Evolutionary conservation across 225 moss, liverwort and hornwort genomes (phyloP).

Genomic region (Pleurozium schreberi): DNA sequence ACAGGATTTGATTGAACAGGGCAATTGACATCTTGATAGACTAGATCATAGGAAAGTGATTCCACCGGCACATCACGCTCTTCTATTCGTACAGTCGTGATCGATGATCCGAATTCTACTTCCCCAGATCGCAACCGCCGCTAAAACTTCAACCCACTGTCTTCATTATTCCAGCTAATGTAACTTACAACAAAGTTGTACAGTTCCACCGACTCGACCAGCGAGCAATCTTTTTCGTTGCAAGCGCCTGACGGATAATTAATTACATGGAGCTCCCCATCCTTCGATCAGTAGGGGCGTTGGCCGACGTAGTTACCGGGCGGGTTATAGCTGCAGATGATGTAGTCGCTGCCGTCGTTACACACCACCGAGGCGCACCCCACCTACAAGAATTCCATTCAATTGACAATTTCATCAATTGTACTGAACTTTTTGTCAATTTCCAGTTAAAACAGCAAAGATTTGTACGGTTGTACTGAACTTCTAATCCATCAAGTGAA

Average conservation of each 20-base stretch:
- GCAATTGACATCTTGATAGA: neutral
- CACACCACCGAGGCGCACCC: conserved; percentile 44
- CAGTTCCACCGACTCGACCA: neutral
- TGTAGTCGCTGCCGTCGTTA: conserved; percentile 12
- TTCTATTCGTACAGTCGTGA: neutral
- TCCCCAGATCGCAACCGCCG: neutral
- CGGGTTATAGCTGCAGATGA: conserved; percentile 50
- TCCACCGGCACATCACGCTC: neutral
- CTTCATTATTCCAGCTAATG: neutral
- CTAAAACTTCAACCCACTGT: neutral
- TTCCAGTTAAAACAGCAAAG: neutral
- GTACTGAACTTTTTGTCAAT: neutral
- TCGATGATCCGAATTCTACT: neutral
- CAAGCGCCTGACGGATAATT: neutral
- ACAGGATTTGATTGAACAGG: neutral
- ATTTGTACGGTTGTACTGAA: neutral
- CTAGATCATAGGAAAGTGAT: neutral
- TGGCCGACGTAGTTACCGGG: conserved; percentile 35
- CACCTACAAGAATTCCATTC: neutral
- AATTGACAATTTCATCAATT: neutral
- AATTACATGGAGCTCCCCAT: neutral
- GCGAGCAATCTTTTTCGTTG: neutral
- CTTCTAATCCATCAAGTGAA: neutral
- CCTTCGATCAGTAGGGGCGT: conserved; percentile 7
- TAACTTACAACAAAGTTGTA: too few species aligned